These are phyloP conservation scores for Alternaria panax DNA, from an alignment of 2,329 filamentous ascomycete genomes.

Conservation along the genomic window DNA sequence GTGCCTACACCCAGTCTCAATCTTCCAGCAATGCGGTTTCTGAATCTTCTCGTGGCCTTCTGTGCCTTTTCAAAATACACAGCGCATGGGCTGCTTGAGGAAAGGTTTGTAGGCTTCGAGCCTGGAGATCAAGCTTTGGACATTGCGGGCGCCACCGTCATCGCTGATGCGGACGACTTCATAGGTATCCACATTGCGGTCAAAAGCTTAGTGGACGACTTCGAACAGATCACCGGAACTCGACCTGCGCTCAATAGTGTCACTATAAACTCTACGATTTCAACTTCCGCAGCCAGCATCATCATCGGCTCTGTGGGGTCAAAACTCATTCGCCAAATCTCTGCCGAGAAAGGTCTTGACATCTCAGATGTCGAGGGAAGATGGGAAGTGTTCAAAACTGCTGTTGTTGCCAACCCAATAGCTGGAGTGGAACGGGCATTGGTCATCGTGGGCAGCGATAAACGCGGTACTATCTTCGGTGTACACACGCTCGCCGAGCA, in stretches of 20 bases:
- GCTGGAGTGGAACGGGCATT: conserved; percentile 64
- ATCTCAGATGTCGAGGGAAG: conserved; percentile 62
- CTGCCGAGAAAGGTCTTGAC: conserved; percentile 63
- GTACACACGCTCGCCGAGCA: conserved; percentile 74
- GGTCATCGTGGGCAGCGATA: conserved; percentile 70
- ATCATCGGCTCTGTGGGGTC: conserved; percentile 73
- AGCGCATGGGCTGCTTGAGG: conserved; percentile 22
- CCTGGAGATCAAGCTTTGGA: conserved; percentile 15
- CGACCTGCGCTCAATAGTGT: background rate
- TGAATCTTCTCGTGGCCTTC: background rate
- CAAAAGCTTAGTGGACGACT: conserved; percentile 23
- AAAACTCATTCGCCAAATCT: conserved; percentile 63
- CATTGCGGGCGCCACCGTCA: conserved; percentile 18
- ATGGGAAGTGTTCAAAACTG: conserved; percentile 72
- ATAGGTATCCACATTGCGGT: conserved; percentile 25
- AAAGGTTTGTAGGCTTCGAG: conserved; percentile 21
- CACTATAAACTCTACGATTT: background rate
- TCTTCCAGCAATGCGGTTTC: background rate
- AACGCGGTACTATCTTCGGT: conserved; percentile 70
- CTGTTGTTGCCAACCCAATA: conserved; percentile 64
- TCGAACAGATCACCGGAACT: conserved; percentile 25
- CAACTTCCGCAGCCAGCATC: conserved; percentile 53
- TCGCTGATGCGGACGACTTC: conserved; percentile 23
- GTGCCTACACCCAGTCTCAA: background rate
- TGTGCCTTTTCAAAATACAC: background rate